Evolutionary conservation across 495 filamentous ascomycete genomes (phyloP).

Genomic region (Trichoderma virens): DNA sequence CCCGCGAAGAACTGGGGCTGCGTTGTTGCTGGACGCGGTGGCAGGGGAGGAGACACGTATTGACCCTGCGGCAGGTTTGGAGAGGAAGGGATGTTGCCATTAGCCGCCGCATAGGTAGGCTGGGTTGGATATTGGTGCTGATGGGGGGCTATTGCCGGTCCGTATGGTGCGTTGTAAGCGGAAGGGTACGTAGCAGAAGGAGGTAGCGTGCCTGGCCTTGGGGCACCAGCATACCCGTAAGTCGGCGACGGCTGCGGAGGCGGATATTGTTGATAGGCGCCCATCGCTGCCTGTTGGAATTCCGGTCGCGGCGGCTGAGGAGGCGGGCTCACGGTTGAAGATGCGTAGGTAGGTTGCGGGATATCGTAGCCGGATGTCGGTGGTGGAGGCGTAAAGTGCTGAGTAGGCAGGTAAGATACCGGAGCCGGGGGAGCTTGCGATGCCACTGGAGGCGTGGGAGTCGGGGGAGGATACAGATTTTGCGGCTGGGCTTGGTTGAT

Average conservation of each 20-base stretch:
- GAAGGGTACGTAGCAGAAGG: background rate
- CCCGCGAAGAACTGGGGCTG: background rate
- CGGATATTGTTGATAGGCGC: background rate
- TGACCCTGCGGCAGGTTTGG: background rate
- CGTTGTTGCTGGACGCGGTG: background rate
- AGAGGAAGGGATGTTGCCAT: background rate
- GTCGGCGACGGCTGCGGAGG: background rate
- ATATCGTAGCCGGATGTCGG: background rate
- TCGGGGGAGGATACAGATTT: background rate
- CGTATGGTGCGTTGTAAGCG: background rate
- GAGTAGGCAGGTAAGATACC: background rate
- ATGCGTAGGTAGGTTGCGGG: background rate
- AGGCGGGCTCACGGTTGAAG: background rate
- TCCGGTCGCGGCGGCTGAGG: background rate
- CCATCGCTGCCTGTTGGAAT: background rate
- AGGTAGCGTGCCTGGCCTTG: background rate
- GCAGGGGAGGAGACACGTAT: background rate
- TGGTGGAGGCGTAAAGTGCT: background rate
- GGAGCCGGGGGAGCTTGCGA: background rate
- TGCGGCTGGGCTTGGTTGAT: background rate
- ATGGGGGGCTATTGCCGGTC: background rate
- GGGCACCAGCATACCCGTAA: background rate
- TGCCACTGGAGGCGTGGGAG: background rate
- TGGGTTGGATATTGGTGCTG: background rate
- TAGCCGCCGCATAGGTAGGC: background rate